Conservation (phyloP, 495 filamentous ascomycete genomes). For the Penicillium ochrochloron region DNA sequence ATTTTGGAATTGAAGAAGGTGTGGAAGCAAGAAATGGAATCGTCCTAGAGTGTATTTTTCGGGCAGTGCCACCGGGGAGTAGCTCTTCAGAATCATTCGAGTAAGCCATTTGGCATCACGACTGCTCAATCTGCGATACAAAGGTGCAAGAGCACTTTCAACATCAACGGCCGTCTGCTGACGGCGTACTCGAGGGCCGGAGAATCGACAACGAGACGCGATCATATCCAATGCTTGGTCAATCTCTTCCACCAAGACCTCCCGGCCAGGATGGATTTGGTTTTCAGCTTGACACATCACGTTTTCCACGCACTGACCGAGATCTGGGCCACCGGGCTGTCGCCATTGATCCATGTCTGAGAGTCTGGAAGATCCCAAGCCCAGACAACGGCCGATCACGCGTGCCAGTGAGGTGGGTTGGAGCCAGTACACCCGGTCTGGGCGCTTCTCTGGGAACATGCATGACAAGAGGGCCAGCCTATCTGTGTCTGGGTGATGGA, state of each 20-base stretch:
- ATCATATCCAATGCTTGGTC: slow-evolving; percentile 65
- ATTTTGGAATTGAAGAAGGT: slow-evolving; percentile 69
- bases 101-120: slow-evolving; percentile 90
- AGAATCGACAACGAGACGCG: slow-evolving; percentile 70
- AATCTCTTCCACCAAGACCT: slow-evolving; percentile 76
- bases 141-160: slow-evolving; percentile 52
- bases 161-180: slow-evolving; percentile 46
- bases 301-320: slow-evolving; percentile 70
- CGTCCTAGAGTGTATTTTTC: slow-evolving; percentile 49
- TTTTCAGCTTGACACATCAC: slow-evolving; percentile 69
- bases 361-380: slow-evolving; percentile 62
- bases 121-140: slow-evolving; percentile 66
- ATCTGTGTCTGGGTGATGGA: slow-evolving; percentile 58
- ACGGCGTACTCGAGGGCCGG: slow-evolving; percentile 64
- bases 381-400: slow-evolving; percentile 65
- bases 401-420: slow-evolving; percentile 62
- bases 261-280: slow-evolving; percentile 35
- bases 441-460: slow-evolving; percentile 73
- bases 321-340: slow-evolving; percentile 61
- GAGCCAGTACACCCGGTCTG: slow-evolving; percentile 75
- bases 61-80: slow-evolving; percentile 62
- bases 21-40: slow-evolving; percentile 62
- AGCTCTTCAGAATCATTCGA: slow-evolving; percentile 78
- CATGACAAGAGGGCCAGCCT: slow-evolving; percentile 68
- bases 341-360: slow-evolving; percentile 65